Evolutionary conservation across 495 filamentous ascomycete genomes (phyloP).

Genomic region (Xanthoparmelia taractica): DNA sequence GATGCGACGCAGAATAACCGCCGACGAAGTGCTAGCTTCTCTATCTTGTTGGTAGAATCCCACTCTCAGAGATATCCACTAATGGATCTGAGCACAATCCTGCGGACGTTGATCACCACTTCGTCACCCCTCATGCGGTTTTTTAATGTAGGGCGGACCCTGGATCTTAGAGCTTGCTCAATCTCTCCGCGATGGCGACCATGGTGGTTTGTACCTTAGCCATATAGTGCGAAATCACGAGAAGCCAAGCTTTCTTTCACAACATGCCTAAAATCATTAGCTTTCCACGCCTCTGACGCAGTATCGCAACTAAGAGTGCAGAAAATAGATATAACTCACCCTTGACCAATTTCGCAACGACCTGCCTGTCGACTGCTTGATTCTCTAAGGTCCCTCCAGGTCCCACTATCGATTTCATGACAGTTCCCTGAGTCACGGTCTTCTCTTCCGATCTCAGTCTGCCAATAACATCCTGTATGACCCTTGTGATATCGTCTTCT

Average conservation of each 20-base stretch:
- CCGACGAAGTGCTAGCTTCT: background rate
- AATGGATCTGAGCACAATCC: background rate
- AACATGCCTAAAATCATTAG: background rate
- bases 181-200: background rate
- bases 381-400: conserved; percentile 43
- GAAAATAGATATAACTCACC: conserved; percentile 16
- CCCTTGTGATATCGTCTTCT: conserved; percentile 42
- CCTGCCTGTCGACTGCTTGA: conserved; percentile 44
- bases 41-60: background rate
- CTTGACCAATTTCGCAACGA: conserved; percentile 40
- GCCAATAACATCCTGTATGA: conserved; percentile 39
- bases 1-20: background rate
- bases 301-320: background rate
- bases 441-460: conserved; percentile 37
- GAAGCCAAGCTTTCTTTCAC: background rate
- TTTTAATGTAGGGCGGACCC: background rate
- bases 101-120: background rate
- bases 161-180: background rate
- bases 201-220: background rate
- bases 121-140: background rate
- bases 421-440: conserved; percentile 38
- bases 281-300: background rate
- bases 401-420: conserved; percentile 44
- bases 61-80: background rate
- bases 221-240: background rate